Evolutionary conservation across 2,329 filamentous ascomycete species (phyloP), one percentile per base, ranked within the genome.

Genomic region (Huntiella bhutanensis): DNA sequence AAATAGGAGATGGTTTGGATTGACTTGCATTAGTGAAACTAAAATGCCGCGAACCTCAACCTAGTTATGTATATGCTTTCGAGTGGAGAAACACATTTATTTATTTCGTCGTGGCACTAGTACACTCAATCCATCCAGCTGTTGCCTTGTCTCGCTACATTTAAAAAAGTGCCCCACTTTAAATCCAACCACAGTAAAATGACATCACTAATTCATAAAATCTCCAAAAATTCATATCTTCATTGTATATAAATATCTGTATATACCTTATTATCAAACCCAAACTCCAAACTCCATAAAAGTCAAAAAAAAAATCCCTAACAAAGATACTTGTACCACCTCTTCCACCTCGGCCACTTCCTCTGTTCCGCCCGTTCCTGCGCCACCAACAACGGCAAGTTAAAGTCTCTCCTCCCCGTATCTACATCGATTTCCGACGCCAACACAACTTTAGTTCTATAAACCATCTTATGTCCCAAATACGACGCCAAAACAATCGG

Each of bases 361-460:
- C 69, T 71, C 55, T 69, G 68, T 64, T 95, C 86, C 45, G 81
- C 79, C 35, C 69, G 64, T 65, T 95, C 88, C 59, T 93, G 81
- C 37, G 78, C 77, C 43, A 92, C 67, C 43, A 96, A 63, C 50
- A 82, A 74, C 22, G 77, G 75, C 39, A 95, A 64, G 58, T 94
- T 87, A 49, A 95, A 72, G 56, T 94, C 85, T 19, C 87, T 70
- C 22, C 86, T 75, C 2, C 88, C 88, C 0, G 86, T 93, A 50
- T 80, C 74, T 51, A 95, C 64, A 61, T 95, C 87, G 77, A 95
- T 92, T 52, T 92, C 80, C 43, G 70, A 66, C 33, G 71, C 62
- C 13, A 70, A 67, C 38, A 94, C 69, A 48, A 84, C 68, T 1
- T 67, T 64, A 1, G 86, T 92, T 48, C 68, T 69, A 58, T 74